Percentiles rank a stretch among this genome's conserved stretches.
phyloP scores from a whole-genome alignment of 177 flowering plant genomes.

The Vitis hybrid region DNA sequence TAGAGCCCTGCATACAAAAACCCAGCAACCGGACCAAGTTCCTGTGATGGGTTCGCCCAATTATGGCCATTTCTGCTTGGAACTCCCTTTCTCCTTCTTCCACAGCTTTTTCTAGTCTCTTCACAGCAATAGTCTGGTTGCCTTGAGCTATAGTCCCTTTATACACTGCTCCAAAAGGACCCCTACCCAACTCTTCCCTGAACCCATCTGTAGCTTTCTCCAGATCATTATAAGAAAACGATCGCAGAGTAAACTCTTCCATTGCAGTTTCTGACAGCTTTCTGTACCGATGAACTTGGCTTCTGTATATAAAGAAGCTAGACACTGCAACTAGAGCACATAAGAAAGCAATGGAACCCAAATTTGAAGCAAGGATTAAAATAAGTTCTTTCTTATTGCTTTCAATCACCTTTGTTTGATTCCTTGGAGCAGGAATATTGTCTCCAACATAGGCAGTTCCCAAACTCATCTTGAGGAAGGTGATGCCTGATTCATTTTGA shows the following conservation, averaged over 20 bases:
- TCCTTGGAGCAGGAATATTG: too few relatives aligned
- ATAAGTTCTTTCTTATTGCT: constrained; percentile 1
- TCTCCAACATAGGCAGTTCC: too few relatives aligned
- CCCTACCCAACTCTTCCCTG: constrained; percentile 21
- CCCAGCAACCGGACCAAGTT: constrained; percentile 21
- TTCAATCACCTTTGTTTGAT: background rate
- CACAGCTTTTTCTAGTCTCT: constrained; percentile 15
- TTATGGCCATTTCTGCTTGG: constrained; percentile 13
- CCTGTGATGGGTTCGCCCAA: constrained; percentile 24
- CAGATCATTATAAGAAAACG: constrained; percentile 10
- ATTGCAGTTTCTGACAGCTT: background rate
- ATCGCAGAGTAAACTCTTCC: constrained; percentile 3
- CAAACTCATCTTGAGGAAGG: constrained; percentile 1
- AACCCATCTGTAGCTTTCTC: constrained; percentile 10
- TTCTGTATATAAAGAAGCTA: background rate
- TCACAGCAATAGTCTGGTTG: constrained; percentile 13
- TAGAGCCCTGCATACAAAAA: constrained; percentile 8
- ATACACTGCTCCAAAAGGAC: constrained; percentile 16
- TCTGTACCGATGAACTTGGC: background rate
- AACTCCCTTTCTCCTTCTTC: constrained; percentile 21
- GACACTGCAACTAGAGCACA: constrained; percentile 3
- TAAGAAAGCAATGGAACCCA: background rate
- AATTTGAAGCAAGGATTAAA: background rate
- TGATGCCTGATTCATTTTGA: background rate
- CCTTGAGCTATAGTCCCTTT: constrained; percentile 8